A percentile compares a stretch with the other conserved stretches of the same genome.
phyloP scores from a whole-genome alignment of 2,329 filamentous ascomycete genomes.

The Fusarium verrucosum region DNA sequence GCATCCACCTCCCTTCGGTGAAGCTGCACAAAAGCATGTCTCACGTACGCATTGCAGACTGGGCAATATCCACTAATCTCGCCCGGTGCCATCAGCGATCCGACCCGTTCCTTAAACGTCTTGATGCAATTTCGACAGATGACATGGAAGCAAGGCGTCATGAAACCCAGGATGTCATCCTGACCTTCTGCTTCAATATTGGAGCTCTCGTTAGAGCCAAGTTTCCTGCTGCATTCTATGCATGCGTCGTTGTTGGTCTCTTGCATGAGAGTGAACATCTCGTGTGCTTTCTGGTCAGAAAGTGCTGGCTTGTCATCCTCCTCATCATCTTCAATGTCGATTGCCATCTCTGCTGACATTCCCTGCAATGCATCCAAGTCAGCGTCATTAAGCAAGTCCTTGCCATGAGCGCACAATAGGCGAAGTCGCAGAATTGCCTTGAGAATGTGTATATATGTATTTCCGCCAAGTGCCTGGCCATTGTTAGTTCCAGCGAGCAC shows the following conservation, averaged over 20 bases:
- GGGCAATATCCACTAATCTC: constrained; percentile 67
- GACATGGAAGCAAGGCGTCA: constrained; percentile 89
- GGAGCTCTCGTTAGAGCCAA: constrained; percentile 65
- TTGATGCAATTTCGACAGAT: constrained; percentile 80
- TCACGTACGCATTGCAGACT: constrained; percentile 72
- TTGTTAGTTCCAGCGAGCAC: constrained; percentile 70
- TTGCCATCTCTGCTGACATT: constrained; percentile 83
- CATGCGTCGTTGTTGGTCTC: constrained; percentile 83
- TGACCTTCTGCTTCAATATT: constrained; percentile 67
- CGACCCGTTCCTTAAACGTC: constrained; percentile 64
- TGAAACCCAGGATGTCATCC: constrained; percentile 75
- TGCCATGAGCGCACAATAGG: constrained; percentile 92
- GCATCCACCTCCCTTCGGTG: constrained; percentile 67
- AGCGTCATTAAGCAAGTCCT: constrained; percentile 84
- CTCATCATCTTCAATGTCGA: constrained; percentile 82
- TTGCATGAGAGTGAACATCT: constrained; percentile 84
- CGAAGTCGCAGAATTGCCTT: constrained; percentile 90
- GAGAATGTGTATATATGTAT: constrained; percentile 92
- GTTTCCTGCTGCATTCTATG: constrained; percentile 71
- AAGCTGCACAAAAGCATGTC: constrained; percentile 73
- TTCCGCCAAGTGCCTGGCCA: constrained; percentile 77
- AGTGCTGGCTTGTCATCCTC: constrained; percentile 71
- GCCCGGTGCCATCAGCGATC: constrained; percentile 49
- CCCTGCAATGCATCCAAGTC: constrained; percentile 84
- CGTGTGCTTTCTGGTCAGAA: constrained; percentile 78